These are phyloP conservation scores for Suillus spraguei DNA, from an alignment of 768 basidiomycete genomes.

Conservation along the genomic window DNA sequence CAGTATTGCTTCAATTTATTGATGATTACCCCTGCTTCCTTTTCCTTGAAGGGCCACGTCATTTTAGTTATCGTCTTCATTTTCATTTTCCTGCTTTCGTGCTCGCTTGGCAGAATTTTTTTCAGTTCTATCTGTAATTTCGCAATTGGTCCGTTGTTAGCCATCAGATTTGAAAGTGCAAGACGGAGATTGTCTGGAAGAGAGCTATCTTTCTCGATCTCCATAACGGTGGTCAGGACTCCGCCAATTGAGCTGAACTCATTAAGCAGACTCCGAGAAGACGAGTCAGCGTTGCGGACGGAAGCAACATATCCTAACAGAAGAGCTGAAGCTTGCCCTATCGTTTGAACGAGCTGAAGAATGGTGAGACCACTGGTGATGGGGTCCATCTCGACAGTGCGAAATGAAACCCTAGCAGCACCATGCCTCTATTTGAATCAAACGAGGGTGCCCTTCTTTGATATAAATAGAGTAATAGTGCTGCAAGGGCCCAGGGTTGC, in stretches of 20 bases:
- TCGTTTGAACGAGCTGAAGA: constrained; percentile 4
- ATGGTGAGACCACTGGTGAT: background rate
- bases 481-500: too few species aligned
- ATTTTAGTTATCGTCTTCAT: background rate
- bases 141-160: background rate
- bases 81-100: background rate
- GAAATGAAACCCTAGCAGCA: too few species aligned
- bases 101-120: background rate
- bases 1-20: background rate
- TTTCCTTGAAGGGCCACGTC: constrained; percentile 12
- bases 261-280: background rate
- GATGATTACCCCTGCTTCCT: background rate
- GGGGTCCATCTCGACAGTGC: background rate
- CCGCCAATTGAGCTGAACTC: background rate
- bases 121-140: background rate
- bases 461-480: too few species aligned
- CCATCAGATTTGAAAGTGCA: background rate
- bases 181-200: background rate
- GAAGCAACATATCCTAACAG: constrained; percentile 2
- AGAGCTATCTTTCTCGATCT: background rate
- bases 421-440: too few species aligned
- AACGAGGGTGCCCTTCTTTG: too few species aligned
- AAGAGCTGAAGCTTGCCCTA: background rate
- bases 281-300: background rate
- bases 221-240: background rate